Evolutionary conservation across 2,329 filamentous ascomycete genomes (phyloP).

Genomic region (Mycocentrospora acerina): DNA sequence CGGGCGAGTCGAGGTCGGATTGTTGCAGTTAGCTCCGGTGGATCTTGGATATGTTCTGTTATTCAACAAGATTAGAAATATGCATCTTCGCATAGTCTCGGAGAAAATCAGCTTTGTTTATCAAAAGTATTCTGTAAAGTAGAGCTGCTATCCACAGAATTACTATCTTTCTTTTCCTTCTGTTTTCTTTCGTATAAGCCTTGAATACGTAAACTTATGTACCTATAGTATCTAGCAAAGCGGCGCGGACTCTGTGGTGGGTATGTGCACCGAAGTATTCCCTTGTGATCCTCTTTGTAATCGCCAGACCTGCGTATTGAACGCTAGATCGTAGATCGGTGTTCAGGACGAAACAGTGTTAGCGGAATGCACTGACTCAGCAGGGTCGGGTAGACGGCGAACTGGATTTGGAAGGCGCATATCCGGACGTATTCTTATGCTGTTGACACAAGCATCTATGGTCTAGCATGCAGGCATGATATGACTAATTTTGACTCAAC

Average conservation of each 20-base stretch:
- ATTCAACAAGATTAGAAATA: not conserved
- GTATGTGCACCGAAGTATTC: not conserved
- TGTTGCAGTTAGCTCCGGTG: conserved; percentile 1
- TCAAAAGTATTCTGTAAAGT: no score
- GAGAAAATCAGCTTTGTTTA: not conserved
- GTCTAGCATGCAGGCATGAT: conserved; percentile 1
- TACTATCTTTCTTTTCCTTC: no score
- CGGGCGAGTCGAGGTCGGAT: conserved; percentile 1
- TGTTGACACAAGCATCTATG: conserved; percentile 1
- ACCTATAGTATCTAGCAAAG: not conserved
- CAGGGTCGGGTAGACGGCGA: not conserved
- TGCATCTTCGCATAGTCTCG: not conserved
- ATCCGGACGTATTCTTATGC: not conserved
- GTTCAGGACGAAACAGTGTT: not conserved
- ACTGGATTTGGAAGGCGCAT: not conserved
- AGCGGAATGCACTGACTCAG: conserved; percentile 1
- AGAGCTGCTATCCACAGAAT: no score
- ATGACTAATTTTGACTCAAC: not conserved
- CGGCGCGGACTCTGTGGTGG: not conserved
- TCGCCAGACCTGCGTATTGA: not conserved
- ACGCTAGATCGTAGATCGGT: not conserved
- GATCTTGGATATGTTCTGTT: conserved; percentile 5
- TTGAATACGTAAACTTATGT: not conserved
- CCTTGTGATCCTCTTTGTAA: not conserved
- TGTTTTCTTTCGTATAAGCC: not conserved